Evolutionary conservation across 345 rosid genomes (phyloP).

Genomic region (Populus nigra): DNA sequence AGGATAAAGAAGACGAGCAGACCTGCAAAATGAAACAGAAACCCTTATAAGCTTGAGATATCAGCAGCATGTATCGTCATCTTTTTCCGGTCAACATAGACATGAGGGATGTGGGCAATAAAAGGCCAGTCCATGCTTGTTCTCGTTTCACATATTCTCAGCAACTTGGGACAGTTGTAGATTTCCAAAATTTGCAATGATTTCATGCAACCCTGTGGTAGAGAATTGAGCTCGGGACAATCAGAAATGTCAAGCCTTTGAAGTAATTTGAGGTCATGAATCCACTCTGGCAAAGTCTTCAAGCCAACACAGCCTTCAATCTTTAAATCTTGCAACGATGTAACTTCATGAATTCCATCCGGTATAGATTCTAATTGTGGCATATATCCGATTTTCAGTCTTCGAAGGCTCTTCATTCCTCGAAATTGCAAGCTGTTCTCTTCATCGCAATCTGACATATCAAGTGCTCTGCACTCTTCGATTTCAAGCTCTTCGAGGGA

Average conservation of each 20-base stretch:
- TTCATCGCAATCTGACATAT: not conserved
- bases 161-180: not conserved
- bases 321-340: not conserved
- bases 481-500: not conserved
- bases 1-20: no score
- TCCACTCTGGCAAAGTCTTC: not conserved
- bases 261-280: not conserved
- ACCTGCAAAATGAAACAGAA: no score
- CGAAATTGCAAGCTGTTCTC: not conserved
- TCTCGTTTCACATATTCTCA: no score
- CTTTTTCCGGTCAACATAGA: not conserved
- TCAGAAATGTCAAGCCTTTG: not conserved
- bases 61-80: not conserved
- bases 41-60: not conserved
- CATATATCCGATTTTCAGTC: not conserved
- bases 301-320: not conserved
- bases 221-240: not conserved
- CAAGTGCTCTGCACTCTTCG: not conserved
- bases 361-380: not conserved
- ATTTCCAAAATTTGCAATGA: not conserved
- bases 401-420: not conserved
- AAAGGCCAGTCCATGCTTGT: not conserved
- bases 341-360: not conserved
- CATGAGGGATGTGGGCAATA: not conserved
- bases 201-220: not conserved